Conservation (phyloP, 306 rosid species). For the Pachyrhizus erosus region DNA sequence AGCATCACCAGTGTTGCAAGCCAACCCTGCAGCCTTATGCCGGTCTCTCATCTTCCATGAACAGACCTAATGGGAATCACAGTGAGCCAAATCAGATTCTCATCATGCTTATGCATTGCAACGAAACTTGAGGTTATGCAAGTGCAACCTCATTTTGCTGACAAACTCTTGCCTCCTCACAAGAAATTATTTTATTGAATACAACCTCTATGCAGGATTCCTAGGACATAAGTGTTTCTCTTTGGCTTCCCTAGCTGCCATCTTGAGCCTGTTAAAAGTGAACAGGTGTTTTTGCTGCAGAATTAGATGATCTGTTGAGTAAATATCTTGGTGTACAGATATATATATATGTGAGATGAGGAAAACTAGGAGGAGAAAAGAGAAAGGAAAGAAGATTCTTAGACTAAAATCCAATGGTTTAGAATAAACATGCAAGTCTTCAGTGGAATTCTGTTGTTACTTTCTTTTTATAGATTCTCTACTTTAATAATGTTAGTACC, state of each 20-base stretch:
- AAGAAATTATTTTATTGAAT: conserved; percentile 41
- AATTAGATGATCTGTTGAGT: conserved; percentile 49
- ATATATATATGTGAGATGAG: conserved; percentile 33
- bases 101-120: conserved; percentile 19
- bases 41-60: conserved; percentile 79
- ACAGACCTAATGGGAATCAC: conserved; percentile 45
- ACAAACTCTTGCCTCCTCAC: too few species aligned
- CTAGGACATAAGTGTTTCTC: conserved; percentile 45
- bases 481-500: conserved; percentile 37
- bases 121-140: conserved; percentile 37
- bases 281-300: conserved; percentile 55
- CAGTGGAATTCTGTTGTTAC: conserved; percentile 41
- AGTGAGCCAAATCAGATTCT: conserved; percentile 28
- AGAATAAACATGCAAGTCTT: conserved; percentile 42
- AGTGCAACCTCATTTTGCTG: conserved; percentile 41
- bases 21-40: conserved; percentile 90
- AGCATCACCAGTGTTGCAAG: conserved; percentile 67
- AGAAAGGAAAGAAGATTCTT: conserved; percentile 50
- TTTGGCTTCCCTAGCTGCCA: conserved; percentile 38
- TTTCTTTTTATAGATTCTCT: conserved; percentile 34
- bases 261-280: conserved; percentile 40
- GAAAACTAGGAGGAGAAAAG: conserved; percentile 45
- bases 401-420: conserved; percentile 48
- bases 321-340: conserved; percentile 56
- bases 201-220: conserved; percentile 44